Evolutionary conservation across 352 stramenopile species (phyloP).

Genomic region (Globisporangium alternatum): DNA sequence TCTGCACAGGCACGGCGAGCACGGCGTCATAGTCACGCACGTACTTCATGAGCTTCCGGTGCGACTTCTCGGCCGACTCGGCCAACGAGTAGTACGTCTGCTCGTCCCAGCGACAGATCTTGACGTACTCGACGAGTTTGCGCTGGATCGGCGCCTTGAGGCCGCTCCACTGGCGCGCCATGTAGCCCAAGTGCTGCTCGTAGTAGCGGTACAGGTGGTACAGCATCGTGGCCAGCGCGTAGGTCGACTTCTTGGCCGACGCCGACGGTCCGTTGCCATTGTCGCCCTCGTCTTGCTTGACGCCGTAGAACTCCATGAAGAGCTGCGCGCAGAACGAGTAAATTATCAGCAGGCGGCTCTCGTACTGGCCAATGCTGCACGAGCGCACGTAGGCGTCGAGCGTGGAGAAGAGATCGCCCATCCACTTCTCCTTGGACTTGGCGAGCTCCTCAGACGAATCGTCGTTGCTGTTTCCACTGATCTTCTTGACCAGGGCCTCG

Average conservation of each 20-base stretch:
- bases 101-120: conserved; percentile 99
- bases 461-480: background rate
- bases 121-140: conserved; percentile 97
- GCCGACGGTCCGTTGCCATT: background rate
- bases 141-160: conserved; percentile 94
- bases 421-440: conserved; percentile 38
- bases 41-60: conserved; percentile 98
- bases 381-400: conserved; percentile 91
- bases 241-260: conserved; percentile 23
- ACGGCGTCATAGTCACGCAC: conserved; percentile 91
- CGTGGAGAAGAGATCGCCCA: conserved; percentile 82
- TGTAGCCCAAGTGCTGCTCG: conserved; percentile 82
- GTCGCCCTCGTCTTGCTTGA: background rate
- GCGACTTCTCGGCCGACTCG: conserved; percentile 97
- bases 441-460: background rate
- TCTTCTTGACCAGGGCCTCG: conserved; percentile 7
- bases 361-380: conserved; percentile 90
- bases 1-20: conserved; percentile 76
- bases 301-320: conserved; percentile 72
- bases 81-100: conserved; percentile 99
- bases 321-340: conserved; percentile 86
- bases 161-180: conserved; percentile 81
- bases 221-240: conserved; percentile 85
- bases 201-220: conserved; percentile 96
- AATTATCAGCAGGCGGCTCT: conserved; percentile 86